Evolutionary conservation across 2,329 filamentous ascomycete species (phyloP).

Genomic region (Botrytis porri): DNA sequence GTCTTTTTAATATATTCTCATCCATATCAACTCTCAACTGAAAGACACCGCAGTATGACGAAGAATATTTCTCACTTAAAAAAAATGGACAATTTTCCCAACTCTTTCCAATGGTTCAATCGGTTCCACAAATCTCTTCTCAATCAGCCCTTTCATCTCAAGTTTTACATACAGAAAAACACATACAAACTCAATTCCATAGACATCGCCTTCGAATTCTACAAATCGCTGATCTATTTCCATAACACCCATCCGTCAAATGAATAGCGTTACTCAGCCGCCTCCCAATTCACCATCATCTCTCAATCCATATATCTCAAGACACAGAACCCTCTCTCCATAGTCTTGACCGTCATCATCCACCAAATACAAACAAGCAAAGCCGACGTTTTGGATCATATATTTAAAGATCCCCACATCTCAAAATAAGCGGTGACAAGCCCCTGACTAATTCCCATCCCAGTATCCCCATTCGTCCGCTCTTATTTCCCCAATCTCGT

Average conservation of each 20-base stretch:
- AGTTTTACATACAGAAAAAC: too few relatives aligned
- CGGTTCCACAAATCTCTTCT: neutral
- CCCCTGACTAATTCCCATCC: neutral
- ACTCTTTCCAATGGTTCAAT: neutral
- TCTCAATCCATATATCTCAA: neutral
- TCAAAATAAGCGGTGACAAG: neutral
- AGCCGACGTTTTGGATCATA: neutral
- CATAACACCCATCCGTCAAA: neutral
- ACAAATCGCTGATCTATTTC: neutral
- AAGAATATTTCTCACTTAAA: neutral
- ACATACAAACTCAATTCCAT: neutral
- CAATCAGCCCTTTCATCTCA: too few relatives aligned
- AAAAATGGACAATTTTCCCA: neutral
- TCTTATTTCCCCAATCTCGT: neutral
- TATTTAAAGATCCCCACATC: neutral
- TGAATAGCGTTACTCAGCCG: neutral
- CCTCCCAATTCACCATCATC: neutral
- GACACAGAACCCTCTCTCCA: neutral
- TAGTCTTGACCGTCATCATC: neutral
- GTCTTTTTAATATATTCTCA: neutral
- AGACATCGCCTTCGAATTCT: neutral
- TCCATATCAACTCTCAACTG: neutral
- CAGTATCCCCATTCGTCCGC: neutral
- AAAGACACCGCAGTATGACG: neutral
- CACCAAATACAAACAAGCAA: neutral